Evolutionary conservation across 208 protist species (phyloP).

Genomic region (Balamuthia mandrillaris): DNA sequence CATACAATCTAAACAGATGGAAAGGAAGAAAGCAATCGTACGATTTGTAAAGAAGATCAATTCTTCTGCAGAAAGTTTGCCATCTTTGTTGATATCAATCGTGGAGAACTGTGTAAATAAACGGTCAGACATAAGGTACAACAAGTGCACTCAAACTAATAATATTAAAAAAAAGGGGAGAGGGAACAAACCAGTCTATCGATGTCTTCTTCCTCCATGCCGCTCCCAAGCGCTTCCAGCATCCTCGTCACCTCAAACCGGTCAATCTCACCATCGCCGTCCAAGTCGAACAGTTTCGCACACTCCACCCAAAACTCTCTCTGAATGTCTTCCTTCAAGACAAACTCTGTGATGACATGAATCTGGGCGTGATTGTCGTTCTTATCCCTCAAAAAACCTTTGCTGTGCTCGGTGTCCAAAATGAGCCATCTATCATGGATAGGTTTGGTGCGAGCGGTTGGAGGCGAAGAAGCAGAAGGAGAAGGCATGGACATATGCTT

Average conservation of each 20-base stretch:
- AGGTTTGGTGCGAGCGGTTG: too few relatives aligned
- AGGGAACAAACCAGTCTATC: too few relatives aligned
- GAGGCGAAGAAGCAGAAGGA: too few relatives aligned
- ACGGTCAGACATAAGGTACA: neutral
- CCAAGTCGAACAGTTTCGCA: neutral
- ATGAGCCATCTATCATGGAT: neutral
- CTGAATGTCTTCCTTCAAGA: neutral
- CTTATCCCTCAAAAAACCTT: neutral
- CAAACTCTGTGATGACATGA: neutral
- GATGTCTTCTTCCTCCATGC: neutral
- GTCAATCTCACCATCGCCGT: constrained; percentile 2
- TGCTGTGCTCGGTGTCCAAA: neutral
- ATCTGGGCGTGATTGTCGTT: neutral
- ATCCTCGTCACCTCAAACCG: neutral
- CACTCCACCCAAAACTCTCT: neutral
- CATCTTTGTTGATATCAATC: neutral
- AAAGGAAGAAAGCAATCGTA: neutral
- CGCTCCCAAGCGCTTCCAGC: neutral
- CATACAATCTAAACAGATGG: neutral
- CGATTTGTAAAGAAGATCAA: neutral
- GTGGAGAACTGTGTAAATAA: neutral
- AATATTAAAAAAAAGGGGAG: too few relatives aligned
- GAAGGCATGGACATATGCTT: too few relatives aligned
- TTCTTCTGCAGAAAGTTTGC: constrained; percentile 2
- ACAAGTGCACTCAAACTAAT: neutral